Base-by-base conservation (phyloP, 805 yeast species). In the Candida glaebosa region DNA sequence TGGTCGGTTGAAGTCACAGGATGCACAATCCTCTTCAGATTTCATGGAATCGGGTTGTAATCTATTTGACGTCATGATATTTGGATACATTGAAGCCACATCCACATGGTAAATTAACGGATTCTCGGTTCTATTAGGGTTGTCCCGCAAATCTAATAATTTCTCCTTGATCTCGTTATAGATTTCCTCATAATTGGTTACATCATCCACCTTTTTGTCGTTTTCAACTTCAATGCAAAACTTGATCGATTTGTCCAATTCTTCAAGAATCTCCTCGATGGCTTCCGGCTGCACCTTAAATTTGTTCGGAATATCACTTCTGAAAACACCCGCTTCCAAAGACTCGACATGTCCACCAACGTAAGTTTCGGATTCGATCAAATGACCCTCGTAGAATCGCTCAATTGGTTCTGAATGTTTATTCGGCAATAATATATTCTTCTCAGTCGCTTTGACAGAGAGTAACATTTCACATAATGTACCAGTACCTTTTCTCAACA, bases 261-360 rank as follows among this genome's bases (percentile, higher is more conserved):
- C 91, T 0, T 58, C 71, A 6, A 90, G 44, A 30, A 93, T 72
- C 52, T 86, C 93, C 49, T 89, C 95, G 30, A 93, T 72, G 1
- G 89, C 95, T 0, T 81, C 68, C 0, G 96, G 81, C 54, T 89
- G 96, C 31, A 95, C 71, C 24, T 74, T 76, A 65, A 95, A 93
- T 31, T 84, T 78, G 37, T 75, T 78, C 2, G 81, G 76, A 25
- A 93, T 71, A 57, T 93, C 99, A 38, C 95, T 84, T 52, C 99
- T 70, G 57, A 95, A 93, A 1, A 93, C 99, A 41, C 99, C 99
- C 7, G 99, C 96, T 61, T 95, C 99, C 41, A 95, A 66, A 5
- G 96, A 87, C 63, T 95, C 98, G 17, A 93, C 99, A 53, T 93
- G 99, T 1, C 99, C 99, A 44, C 99, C 99, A 19, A 93, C 98